phyloP scores from a whole-genome alignment of 306 rosid species.

The Trichosanthes cucumerina region DNA sequence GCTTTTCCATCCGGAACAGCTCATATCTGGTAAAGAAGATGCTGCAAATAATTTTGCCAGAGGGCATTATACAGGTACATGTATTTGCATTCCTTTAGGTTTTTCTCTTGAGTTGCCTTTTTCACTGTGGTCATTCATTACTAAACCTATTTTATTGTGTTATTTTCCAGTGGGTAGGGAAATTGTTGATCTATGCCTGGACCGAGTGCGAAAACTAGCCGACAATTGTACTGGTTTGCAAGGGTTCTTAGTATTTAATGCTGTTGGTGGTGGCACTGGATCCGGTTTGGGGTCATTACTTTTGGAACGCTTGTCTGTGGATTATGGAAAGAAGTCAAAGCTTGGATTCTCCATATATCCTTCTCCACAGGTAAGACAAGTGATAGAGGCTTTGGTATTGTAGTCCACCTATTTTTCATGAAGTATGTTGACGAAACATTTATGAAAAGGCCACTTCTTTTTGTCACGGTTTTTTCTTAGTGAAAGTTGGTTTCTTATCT shows the following conservation, averaged over 20 bases:
- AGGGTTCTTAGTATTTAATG: slow-evolving; percentile 64
- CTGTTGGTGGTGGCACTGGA: slow-evolving; percentile 83
- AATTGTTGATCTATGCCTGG: slow-evolving; percentile 53
- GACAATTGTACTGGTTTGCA: slow-evolving; percentile 74
- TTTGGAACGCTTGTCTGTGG: slow-evolving; percentile 55
- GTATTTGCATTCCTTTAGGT: not conserved
- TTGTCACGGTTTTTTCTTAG: not conserved
- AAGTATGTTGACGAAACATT: not conserved
- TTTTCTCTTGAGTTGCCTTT: not conserved
- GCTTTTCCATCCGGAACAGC: slow-evolving; percentile 65
- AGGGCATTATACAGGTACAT: slow-evolving; percentile 58
- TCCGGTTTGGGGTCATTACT: slow-evolving; percentile 70
- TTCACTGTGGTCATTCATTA: not conserved
- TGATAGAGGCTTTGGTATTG: not conserved
- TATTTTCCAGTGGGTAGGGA: slow-evolving; percentile 53
- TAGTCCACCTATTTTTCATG: not conserved
- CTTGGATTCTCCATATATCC: slow-evolving; percentile 68
- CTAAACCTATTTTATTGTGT: slow-evolving; percentile 14
- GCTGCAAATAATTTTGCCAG: slow-evolving; percentile 73
- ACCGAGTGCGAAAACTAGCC: slow-evolving; percentile 52
- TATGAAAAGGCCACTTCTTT: not conserved
- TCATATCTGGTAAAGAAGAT: slow-evolving; percentile 70
- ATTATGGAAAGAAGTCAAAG: slow-evolving; percentile 65
- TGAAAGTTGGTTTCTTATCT: not conserved
- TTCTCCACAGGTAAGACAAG: slow-evolving; percentile 55